Percentiles rank a stretch among this genome's conserved stretches.
Conservation (phyloP, 1,139 yeast species). For the Eremothecium sinecaudum region DNA sequence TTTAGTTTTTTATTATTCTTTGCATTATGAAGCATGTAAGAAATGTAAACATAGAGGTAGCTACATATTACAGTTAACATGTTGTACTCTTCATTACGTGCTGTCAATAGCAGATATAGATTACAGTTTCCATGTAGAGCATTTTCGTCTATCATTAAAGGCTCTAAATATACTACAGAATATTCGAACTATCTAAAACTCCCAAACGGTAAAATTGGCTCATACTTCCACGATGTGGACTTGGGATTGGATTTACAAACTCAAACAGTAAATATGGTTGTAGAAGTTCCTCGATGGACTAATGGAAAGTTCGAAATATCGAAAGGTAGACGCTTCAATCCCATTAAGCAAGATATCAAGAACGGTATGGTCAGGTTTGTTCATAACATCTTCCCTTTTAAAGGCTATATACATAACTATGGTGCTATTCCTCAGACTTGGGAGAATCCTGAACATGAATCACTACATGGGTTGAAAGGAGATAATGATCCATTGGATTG, state of each 20-base stretch:
- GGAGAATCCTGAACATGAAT: slow-evolving; percentile 66
- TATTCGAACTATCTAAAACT: slow-evolving; percentile 37
- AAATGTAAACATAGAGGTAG: slow-evolving; percentile 1
- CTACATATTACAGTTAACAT: too few species aligned
- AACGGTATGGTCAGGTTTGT: slow-evolving; percentile 82
- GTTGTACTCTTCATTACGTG: too few species aligned
- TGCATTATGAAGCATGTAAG: too few species aligned
- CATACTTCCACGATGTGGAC: slow-evolving; percentile 88
- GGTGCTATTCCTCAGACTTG: slow-evolving; percentile 95
- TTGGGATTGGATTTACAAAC: slow-evolving; percentile 53
- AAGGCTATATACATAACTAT: slow-evolving; percentile 91
- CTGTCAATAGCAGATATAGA: too few species aligned
- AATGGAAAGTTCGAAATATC: slow-evolving; percentile 89
- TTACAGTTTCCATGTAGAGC: too few species aligned
- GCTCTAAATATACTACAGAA: slow-evolving; percentile 37
- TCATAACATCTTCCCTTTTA: slow-evolving; percentile 89
- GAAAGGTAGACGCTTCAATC: slow-evolving; percentile 66
- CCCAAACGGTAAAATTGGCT: slow-evolving; percentile 45
- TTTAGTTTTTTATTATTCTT: too few species aligned
- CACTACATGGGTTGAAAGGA: slow-evolving; percentile 50
- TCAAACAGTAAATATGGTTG: slow-evolving; percentile 74
- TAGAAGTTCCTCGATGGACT: slow-evolving; percentile 93
- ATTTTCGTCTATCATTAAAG: slow-evolving; percentile 30
- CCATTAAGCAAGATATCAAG: slow-evolving; percentile 87
- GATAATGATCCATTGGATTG: slow-evolving; percentile 96